Base-by-base conservation (phyloP, 306 rosid genomes). In the Gynostemma pentaphyllum region DNA sequence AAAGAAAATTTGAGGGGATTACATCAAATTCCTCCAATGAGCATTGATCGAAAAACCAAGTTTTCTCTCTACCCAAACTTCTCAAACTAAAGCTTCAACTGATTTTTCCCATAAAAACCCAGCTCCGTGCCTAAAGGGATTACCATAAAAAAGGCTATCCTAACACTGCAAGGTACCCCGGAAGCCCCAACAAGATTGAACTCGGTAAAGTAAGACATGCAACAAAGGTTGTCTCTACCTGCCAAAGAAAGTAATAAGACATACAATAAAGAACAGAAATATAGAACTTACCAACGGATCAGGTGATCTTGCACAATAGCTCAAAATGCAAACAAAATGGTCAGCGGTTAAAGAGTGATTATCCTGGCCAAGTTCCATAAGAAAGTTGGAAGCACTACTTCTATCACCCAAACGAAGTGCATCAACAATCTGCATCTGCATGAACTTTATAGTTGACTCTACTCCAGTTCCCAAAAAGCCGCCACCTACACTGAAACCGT, bases 281-380 rank as follows among this genome's bases (percentile, higher is more conserved):
- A 36, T 1, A 49, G 37, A 8, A 18, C 85, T 67, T 87, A 90
- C 97, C 90, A 90, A 51, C 44, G 97, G 94, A 83, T 90, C 94
- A 45, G 90, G 84, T 36, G 87, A 78, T 23, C 7, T 62, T 9
- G 87, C 87, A 81, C 97, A 90, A 76, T 81, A 74, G 47, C 67
- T 68, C 19, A 87, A 75, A 80, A 90, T 73, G 68, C 48, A 19
- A 69, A 79, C 64, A 69, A 90, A 90, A 81, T 83, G 82, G 66
- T 75, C 65, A 15, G 88, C 81, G 36, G 76, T 66, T 60, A 76
- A 75, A 14, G 83, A 75, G 59, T 26, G 53, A 45, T 76, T 85
- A 76, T 62, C 76, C 53, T 66, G 70, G 67, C 76, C 79, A 42
- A 87, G 80, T 64, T 68, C 83, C 55, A 45, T 57, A 68, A 90